Evolutionary conservation across 1,284 basidiomycete species (phyloP).

Genomic region (Stereum hirsutum): DNA sequence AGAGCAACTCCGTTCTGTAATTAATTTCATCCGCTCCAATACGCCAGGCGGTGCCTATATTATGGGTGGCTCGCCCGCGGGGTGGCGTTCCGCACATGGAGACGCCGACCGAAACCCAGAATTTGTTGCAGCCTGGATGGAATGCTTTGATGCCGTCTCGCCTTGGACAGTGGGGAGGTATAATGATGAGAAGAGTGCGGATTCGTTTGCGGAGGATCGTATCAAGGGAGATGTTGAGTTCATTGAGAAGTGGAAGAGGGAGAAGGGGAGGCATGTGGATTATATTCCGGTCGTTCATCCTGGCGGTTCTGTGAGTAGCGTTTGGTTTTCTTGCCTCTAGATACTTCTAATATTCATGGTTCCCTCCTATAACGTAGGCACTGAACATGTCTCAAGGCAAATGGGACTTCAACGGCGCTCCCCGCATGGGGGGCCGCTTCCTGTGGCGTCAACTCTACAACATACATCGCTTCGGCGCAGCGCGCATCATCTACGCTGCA

Average conservation of each 20-base stretch:
- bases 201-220: constrained; percentile 46
- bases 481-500: constrained; percentile 63
- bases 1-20: constrained; percentile 42
- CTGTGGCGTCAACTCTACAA: constrained; percentile 70
- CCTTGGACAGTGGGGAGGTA: constrained; percentile 72
- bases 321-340: neutral
- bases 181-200: constrained; percentile 43
- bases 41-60: constrained; percentile 69
- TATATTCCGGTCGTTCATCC: constrained; percentile 71
- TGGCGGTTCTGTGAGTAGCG: constrained; percentile 56
- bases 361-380: constrained; percentile 39
- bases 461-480: constrained; percentile 47
- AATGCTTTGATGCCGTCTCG: constrained; percentile 65
- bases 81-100: constrained; percentile 58
- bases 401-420: constrained; percentile 59
- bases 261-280: constrained; percentile 20
- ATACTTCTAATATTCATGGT: neutral
- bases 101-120: constrained; percentile 60
- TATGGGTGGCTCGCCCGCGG: constrained; percentile 54
- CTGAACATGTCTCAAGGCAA: constrained; percentile 58
- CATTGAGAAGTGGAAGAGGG: constrained; percentile 38
- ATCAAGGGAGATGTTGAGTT: constrained; percentile 55
- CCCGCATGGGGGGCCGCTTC: constrained; percentile 60
- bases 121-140: constrained; percentile 57
- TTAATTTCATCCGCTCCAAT: constrained; percentile 40